Conservation (phyloP, 805 yeast genomes). For the Henningerozyma blattae region DNA sequence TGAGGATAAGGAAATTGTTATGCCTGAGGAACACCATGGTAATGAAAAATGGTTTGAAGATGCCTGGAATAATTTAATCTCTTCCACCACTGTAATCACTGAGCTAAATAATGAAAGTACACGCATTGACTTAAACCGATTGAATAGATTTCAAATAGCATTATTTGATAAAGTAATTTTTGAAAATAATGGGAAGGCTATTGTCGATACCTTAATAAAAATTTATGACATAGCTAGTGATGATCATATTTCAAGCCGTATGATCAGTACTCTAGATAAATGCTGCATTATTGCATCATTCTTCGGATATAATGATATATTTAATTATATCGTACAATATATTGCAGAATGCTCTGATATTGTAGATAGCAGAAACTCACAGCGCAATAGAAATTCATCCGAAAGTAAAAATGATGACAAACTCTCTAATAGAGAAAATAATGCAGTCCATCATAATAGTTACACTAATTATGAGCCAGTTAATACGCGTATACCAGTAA, state of each 20-base stretch:
- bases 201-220: slow-evolving; percentile 57
- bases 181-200: slow-evolving; percentile 44
- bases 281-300: slow-evolving; percentile 64
- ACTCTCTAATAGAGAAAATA: no score
- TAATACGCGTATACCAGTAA: slow-evolving; percentile 31
- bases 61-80: slow-evolving; percentile 61
- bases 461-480: no score
- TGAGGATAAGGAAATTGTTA: slow-evolving; percentile 75
- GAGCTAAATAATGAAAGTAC: slow-evolving; percentile 5
- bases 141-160: slow-evolving; percentile 23
- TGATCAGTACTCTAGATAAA: slow-evolving; percentile 80
- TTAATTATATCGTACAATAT: slow-evolving; percentile 53
- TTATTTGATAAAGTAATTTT: slow-evolving; percentile 67
- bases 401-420: no score
- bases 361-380: not conserved
- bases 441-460: no score
- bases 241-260: slow-evolving; percentile 75
- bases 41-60: slow-evolving; percentile 89
- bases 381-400: no score
- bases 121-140: no score
- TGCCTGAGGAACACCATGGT: slow-evolving; percentile 97
- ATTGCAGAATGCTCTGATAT: slow-evolving; percentile 30
- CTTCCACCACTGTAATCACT: slow-evolving; percentile 26
- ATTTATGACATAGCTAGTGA: slow-evolving; percentile 84
- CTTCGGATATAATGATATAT: slow-evolving; percentile 41